A percentile compares a stretch with the other conserved stretches of the same genome.
Evolutionary conservation across 2,329 filamentous ascomycete species (phyloP).

Genomic region (Cadophora sp.): DNA sequence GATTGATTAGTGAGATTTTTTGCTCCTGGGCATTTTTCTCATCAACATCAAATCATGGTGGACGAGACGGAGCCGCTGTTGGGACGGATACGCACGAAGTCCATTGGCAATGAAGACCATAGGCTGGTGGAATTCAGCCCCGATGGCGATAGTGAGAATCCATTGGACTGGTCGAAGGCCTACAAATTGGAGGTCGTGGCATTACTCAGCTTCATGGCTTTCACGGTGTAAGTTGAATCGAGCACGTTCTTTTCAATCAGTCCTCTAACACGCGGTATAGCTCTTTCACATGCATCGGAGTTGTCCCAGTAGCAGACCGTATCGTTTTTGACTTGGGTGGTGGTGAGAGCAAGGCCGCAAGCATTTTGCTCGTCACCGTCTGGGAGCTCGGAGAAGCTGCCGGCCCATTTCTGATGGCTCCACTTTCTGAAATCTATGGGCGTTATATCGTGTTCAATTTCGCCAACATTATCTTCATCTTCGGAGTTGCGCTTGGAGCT

Average conservation of each 20-base stretch:
- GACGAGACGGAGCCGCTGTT: constrained; percentile 37
- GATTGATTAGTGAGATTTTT: constrained; percentile 1
- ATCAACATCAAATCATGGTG: constrained; percentile 23
- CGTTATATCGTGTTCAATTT: constrained; percentile 50
- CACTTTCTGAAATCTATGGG: constrained; percentile 53
- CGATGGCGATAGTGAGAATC: constrained; percentile 57
- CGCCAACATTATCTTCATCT: constrained; percentile 57
- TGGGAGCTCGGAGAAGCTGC: constrained; percentile 57
- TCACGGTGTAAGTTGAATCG: constrained; percentile 56
- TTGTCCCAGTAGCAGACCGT: constrained; percentile 59
- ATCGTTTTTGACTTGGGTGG: constrained; percentile 58
- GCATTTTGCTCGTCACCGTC: constrained; percentile 56
- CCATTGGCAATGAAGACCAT: constrained; percentile 18
- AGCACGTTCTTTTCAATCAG: not conserved
- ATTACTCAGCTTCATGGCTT: constrained; percentile 60
- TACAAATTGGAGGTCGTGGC: constrained; percentile 62
- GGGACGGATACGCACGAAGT: constrained; percentile 12
- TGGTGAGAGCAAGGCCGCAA: constrained; percentile 53
- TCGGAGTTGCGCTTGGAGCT: constrained; percentile 56
- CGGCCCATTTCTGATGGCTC: constrained; percentile 53
- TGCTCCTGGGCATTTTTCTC: not conserved
- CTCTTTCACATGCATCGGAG: constrained; percentile 63
- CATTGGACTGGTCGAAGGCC: constrained; percentile 57
- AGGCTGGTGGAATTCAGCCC: constrained; percentile 53
- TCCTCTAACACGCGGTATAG: constrained; percentile 44